Evolutionary conservation across 768 basidiomycete species (phyloP).

Genomic region (Collybia sordida): DNA sequence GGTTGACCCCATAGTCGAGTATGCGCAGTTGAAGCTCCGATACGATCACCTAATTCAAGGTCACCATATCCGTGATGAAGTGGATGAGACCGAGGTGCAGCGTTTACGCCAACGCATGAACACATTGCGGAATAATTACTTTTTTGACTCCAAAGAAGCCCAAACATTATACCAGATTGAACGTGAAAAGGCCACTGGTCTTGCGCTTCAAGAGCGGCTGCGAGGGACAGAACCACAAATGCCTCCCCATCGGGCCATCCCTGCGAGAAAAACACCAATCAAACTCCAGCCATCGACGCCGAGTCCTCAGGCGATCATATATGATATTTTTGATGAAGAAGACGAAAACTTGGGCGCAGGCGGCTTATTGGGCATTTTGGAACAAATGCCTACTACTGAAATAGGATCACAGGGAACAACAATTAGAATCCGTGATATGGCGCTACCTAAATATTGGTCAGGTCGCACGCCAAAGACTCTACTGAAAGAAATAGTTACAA

Average conservation of each 20-base stretch:
- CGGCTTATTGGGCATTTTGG: conserved; percentile 75
- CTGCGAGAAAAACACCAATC: conserved; percentile 13
- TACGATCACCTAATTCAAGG: conserved; percentile 45
- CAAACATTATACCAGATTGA: conserved; percentile 54
- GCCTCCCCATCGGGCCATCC: neutral
- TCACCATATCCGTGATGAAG: conserved; percentile 15
- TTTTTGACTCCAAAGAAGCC: conserved; percentile 71
- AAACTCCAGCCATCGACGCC: conserved; percentile 14
- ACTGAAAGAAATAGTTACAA: conserved; percentile 66
- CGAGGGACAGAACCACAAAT: conserved; percentile 18
- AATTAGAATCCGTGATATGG: conserved; percentile 66
- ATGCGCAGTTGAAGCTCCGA: conserved; percentile 61
- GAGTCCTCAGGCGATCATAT: conserved; percentile 2
- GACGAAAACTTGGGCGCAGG: conserved; percentile 45
- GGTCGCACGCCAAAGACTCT: conserved; percentile 78
- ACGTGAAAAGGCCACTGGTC: conserved; percentile 47
- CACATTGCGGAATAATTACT: conserved; percentile 54
- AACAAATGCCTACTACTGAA: conserved; percentile 58
- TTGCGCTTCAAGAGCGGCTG: conserved; percentile 42
- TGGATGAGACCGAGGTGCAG: conserved; percentile 27
- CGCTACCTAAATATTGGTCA: conserved; percentile 80
- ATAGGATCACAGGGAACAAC: conserved; percentile 54
- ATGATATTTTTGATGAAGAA: conserved; percentile 55
- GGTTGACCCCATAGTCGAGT: conserved; percentile 60
- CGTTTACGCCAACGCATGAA: conserved; percentile 46